Base-by-base conservation (phyloP, 2,329 filamentous ascomycete genomes). In the Colletotrichum sp. region DNA sequence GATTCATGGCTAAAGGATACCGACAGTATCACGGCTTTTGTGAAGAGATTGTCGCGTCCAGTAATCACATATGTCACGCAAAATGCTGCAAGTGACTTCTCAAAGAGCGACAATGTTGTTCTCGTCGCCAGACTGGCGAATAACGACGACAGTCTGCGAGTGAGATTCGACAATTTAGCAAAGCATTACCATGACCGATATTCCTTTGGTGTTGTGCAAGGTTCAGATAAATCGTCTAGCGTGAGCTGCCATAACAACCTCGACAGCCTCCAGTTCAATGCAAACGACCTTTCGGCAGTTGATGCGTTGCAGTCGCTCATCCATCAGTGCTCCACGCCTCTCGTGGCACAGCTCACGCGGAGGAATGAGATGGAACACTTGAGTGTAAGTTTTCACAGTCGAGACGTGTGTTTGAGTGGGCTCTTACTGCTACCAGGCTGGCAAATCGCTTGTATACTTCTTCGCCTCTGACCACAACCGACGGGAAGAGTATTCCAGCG, bases 331-430 rank as follows among this genome's bases (percentile, higher is more conserved):
- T 80, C 84, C 1, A 77, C 78, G 7, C 84, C 85, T 1, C 68
- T 87, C 15, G 85, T 89, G 12, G 84, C 83, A 0, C 84, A 88
- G 69, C 81, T 89, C 56, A 88, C 85, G 3, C 80, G 87, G 26
- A 81, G 84, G 34, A 89, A 84, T 56, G 88, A 89, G 77, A 75
- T 86, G 74, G 43, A 55, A 9, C 34, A 55, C n/a, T 32, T 66
- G 13, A 66, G n/a, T 13, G 28, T 66, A 30, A 55, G 82, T 83
- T n/a, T 34, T 9, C 18, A 30, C 32, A 12, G 9, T 12, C 26
- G 16, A 26, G 6, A 62, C 28, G 1, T 32, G 8, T 13, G 2
- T 36, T 6, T 21, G 18, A 21, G 58, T 6, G 32, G 18, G 8
- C 28, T 55, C 8, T 55, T 16, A 61, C n/a, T 55, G 18, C 6